A percentile compares a stretch with the other conserved stretches of the same genome.
These are phyloP conservation scores for Plasmodium inui DNA, from an alignment of 169 alveolate species.

Conservation along the genomic window DNA sequence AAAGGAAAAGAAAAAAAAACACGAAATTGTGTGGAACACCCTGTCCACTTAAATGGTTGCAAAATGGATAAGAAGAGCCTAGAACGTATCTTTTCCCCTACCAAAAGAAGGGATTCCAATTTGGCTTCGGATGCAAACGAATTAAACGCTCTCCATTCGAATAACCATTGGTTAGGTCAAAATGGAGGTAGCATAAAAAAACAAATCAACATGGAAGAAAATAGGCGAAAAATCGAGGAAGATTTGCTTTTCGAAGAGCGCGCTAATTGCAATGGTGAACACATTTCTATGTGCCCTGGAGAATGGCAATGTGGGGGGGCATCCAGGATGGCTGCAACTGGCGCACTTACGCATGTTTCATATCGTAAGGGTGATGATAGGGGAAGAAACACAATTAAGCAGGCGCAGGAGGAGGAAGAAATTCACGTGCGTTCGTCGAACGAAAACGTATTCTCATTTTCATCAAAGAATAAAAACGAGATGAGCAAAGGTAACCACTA, in stretches of 20 bases:
- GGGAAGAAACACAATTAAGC: not conserved
- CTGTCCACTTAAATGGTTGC: not conserved
- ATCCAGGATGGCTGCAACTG: not conserved
- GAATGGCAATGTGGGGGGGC: not conserved
- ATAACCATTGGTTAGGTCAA: not conserved
- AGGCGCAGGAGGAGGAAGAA: not conserved
- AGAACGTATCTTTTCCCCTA: not conserved
- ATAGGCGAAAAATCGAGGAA: not conserved
- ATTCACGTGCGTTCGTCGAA: not conserved
- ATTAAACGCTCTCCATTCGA: not conserved
- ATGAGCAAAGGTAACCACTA: not conserved
- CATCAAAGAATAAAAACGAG: slow-evolving; percentile 18
- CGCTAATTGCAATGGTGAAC: not conserved
- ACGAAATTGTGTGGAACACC: not conserved
- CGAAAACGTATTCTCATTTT: slow-evolving; percentile 40
- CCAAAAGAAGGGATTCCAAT: not conserved
- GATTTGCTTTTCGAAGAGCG: not conserved
- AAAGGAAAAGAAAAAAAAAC: not conserved
- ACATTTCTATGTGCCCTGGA: not conserved
- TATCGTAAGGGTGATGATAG: not conserved
- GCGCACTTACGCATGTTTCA: not conserved
- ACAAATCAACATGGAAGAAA: not conserved
- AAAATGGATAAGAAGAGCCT: not conserved
- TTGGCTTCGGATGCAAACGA: not conserved
- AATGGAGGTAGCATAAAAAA: not conserved